Conservation (phyloP, 805 yeast species). For the Cyberlindnera maritima region DNA sequence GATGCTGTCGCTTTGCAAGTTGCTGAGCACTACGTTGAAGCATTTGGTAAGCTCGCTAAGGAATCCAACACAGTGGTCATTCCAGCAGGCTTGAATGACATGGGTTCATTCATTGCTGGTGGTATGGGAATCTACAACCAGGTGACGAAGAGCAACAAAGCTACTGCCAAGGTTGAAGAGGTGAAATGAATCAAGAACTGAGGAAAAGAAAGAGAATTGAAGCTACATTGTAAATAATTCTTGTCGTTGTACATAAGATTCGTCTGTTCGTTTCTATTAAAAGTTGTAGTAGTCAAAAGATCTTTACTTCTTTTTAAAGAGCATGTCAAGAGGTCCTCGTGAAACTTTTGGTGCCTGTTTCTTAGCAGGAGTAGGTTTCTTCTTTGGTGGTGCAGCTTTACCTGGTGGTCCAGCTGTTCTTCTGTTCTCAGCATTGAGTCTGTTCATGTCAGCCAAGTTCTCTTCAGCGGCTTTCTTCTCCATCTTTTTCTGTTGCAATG, state of each 20-base stretch:
- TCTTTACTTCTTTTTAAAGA: slow-evolving; percentile 43
- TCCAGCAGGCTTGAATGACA: slow-evolving; percentile 73
- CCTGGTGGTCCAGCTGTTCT: slow-evolving; percentile 10
- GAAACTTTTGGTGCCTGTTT: slow-evolving; percentile 48
- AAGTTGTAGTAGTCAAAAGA: not conserved
- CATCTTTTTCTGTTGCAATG: slow-evolving; percentile 18
- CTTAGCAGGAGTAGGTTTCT: slow-evolving; percentile 29
- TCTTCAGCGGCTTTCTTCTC: slow-evolving; percentile 32
- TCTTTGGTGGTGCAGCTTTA: slow-evolving; percentile 27
- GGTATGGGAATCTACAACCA: slow-evolving; percentile 71
- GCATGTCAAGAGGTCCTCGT: slow-evolving; percentile 68
- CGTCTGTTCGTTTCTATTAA: not conserved
- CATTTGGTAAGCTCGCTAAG: slow-evolving; percentile 80
- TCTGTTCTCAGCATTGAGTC: slow-evolving; percentile 18
- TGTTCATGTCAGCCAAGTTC: slow-evolving; percentile 30
- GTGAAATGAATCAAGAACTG: slow-evolving; percentile 6
- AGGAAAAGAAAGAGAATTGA: not conserved
- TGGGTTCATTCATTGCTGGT: slow-evolving; percentile 71
- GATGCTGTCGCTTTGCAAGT: slow-evolving; percentile 78
- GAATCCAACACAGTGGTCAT: slow-evolving; percentile 75
- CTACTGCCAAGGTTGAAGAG: slow-evolving; percentile 7
- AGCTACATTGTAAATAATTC: not conserved
- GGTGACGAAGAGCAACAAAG: slow-evolving; percentile 31
- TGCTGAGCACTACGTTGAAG: slow-evolving; percentile 80
- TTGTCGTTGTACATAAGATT: slow-evolving; percentile 3